Conservation (phyloP, 106 monocot genomes). For the Dendrobium chrysotoxum region DNA sequence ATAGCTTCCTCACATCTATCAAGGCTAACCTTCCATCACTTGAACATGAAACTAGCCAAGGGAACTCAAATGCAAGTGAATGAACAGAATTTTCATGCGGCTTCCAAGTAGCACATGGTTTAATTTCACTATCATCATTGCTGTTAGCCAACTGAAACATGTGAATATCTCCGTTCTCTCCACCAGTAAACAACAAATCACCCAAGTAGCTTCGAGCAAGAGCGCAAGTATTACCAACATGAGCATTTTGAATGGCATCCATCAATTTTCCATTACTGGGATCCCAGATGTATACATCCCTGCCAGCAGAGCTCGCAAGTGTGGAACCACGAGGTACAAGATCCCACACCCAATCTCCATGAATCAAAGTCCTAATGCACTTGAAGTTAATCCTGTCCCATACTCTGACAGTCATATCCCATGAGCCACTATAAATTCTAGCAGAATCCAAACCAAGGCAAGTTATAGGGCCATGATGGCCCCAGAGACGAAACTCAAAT, state of each 20-base stretch:
- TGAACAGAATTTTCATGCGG: conserved; percentile 51
- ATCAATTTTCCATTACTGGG: conserved; percentile 26
- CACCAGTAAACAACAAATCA: conserved; percentile 73
- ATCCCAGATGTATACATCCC: conserved; percentile 62
- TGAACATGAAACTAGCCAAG: conserved; percentile 80
- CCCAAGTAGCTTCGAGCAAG: conserved; percentile 49
- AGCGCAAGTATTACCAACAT: conserved; percentile 45
- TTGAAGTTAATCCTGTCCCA: conserved; percentile 52
- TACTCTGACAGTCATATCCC: conserved; percentile 78
- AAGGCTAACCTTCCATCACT: conserved; percentile 70
- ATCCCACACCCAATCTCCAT: conserved; percentile 76
- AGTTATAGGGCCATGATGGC: conserved; percentile 83
- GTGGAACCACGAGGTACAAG: conserved; percentile 51
- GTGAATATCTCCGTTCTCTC: conserved; percentile 64
- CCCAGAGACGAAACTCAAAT: conserved; percentile 56
- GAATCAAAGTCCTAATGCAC: conserved; percentile 49
- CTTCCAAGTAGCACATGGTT: conserved; percentile 42
- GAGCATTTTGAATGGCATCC: conserved; percentile 29
- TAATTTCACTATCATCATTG: conserved; percentile 19
- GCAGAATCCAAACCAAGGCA: conserved; percentile 57
- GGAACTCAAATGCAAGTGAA: conserved; percentile 78
- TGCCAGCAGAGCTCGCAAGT: conserved; percentile 65
- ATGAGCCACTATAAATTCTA: conserved; percentile 78
- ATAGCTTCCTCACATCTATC: conserved; percentile 68
- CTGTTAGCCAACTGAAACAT: conserved; percentile 35